phyloP scores from a whole-genome alignment of 345 rosid species.

The Gossypium bickii region DNA sequence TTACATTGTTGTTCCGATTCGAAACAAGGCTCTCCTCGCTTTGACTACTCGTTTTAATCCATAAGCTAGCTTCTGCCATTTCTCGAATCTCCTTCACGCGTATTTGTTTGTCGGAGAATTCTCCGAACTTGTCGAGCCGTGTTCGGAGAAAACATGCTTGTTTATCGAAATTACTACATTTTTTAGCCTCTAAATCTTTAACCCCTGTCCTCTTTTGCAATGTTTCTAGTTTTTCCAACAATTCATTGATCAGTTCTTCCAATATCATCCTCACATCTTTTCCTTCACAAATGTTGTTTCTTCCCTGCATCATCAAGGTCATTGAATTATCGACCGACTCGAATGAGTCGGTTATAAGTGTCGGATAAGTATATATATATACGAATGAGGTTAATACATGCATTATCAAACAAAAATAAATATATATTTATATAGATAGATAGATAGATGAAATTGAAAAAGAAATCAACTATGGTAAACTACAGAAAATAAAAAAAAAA shows the following conservation, averaged over 20 bases:
- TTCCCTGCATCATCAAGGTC: slow-evolving; percentile 42
- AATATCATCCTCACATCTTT: slow-evolving; percentile 33
- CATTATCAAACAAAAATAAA: no score
- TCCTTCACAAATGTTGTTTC: slow-evolving; percentile 55
- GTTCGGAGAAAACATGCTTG: slow-evolving; percentile 52
- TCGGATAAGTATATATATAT: no score
- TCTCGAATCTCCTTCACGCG: slow-evolving; percentile 51
- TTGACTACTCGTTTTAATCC: slow-evolving; percentile 25
- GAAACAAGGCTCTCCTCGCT: slow-evolving; percentile 24
- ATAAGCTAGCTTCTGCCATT: slow-evolving; percentile 76
- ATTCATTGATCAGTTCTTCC: slow-evolving; percentile 59
- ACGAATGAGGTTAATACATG: no score
- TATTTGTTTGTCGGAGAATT: slow-evolving; percentile 34
- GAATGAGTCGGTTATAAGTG: no score
- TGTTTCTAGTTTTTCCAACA: slow-evolving; percentile 60
- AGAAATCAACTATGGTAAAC: no score
- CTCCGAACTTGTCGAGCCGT: slow-evolving; percentile 44
- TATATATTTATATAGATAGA: no score
- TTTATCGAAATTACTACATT: slow-evolving; percentile 51
- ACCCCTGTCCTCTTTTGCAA: slow-evolving; percentile 50
- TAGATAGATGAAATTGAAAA: no score
- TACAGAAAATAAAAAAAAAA: no score
- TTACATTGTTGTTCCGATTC: slow-evolving; percentile 37
- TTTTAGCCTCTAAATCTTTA: slow-evolving; percentile 32
- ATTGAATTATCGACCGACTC: neutral